Evolutionary conservation across 2,329 filamentous ascomycete genomes (phyloP), one percentile per base, ranked within the genome.

Genomic region (Epicoccum sorghinum): DNA sequence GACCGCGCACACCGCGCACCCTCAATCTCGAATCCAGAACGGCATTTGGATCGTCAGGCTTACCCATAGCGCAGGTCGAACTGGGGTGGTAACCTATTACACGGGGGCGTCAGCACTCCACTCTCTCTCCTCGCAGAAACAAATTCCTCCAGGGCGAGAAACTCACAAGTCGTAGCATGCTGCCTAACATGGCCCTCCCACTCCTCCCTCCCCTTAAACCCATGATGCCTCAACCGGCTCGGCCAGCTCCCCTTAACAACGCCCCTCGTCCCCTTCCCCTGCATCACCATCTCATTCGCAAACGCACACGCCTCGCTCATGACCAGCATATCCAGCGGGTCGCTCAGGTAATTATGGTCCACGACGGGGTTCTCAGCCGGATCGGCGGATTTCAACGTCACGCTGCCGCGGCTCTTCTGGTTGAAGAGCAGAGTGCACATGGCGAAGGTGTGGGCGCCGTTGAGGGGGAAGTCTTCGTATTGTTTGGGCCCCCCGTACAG

Each of bases 191-290:
- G 82, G 0, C 79, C 77, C 32, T 81, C 74, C 85, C 85, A 87
- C 36, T 87, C 77, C 62, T 86, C 82, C 12, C 84, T 75, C 0
- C 74, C 80, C 47, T 75, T 83, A 64, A 80, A 78, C 43, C 67
- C 70, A 67, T 86, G 82, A 58, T 87, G 84, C 1, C 65, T 77
- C 38, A 79, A 64, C 27, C 79, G 74, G 12, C 72, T 61, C 0
- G 85, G 85, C 84, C 85, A 88, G 9, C 82, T 80, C 0, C 85
- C 85, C 62, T 84, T 84, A 10, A 86, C 78, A 5, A 87, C 74
- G 48, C 82, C 79, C 67, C 79, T 84, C 1, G 85, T 88, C 0
- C 82, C 84, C 1, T 75, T 74, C 0, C 84, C 85, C 13, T 82
- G 73, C 67, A 80, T 82, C 24, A 86, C 78, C 56, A 87, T 82